Percentiles rank a stretch among this genome's conserved stretches.
Evolutionary conservation across 2,329 filamentous ascomycete species (phyloP).

Genomic region (Neonectria hederae): DNA sequence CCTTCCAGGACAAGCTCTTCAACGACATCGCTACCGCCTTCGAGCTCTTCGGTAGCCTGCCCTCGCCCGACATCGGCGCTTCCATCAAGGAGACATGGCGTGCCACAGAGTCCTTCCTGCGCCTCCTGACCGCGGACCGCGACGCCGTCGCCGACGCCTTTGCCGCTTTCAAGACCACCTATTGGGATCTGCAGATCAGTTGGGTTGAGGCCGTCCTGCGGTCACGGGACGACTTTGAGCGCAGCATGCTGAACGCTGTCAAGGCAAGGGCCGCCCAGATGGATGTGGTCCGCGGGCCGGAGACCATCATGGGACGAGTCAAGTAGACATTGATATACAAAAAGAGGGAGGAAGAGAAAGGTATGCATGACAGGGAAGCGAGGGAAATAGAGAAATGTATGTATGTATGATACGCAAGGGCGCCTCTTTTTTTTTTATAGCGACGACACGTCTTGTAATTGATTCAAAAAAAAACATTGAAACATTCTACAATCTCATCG

Average conservation of each 20-base stretch:
- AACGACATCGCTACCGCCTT: constrained; percentile 93
- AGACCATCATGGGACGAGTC: constrained; percentile 95
- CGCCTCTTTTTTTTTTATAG: constrained; percentile 16
- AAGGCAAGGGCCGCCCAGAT: constrained; percentile 90
- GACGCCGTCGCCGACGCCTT: constrained; percentile 80
- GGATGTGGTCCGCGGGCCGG: constrained; percentile 79
- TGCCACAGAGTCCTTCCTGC: constrained; percentile 84
- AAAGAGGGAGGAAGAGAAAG: background rate
- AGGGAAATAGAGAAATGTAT: background rate
- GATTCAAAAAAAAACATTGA: background rate
- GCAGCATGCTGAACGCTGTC: constrained; percentile 85
- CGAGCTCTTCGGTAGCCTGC: constrained; percentile 81
- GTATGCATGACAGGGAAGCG: background rate
- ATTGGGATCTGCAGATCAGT: constrained; percentile 93
- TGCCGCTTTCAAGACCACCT: constrained; percentile 81
- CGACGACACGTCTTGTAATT: constrained; percentile 12
- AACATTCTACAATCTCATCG: constrained; percentile 9
- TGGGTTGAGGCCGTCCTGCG: constrained; percentile 96
- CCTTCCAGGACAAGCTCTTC: constrained; percentile 91
- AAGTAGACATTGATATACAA: constrained; percentile 61
- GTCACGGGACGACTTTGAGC: constrained; percentile 91
- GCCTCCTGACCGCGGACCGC: constrained; percentile 80
- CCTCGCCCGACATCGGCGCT: constrained; percentile 73
- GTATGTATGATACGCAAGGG: constrained; percentile 22
- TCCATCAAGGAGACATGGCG: constrained; percentile 93